Base-by-base conservation (phyloP, 75 land plant species). In the Larix kaempferi region DNA sequence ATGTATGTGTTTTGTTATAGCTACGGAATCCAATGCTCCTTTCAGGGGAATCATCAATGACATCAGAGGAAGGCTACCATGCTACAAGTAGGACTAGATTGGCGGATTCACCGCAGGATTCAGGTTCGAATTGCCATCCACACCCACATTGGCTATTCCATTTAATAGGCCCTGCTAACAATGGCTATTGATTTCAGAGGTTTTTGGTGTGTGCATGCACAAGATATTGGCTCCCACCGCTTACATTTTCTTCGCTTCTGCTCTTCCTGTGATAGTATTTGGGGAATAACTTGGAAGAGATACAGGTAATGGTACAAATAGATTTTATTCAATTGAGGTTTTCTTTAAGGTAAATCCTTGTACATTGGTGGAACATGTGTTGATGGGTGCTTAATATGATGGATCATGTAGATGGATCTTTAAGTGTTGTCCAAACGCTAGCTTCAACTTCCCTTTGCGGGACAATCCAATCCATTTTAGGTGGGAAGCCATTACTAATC, bases 171-270 rank as follows among this genome's bases (percentile, higher is more conserved):
- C 54, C 12, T 49, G 54, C 54, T 49, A 49, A 49, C 54, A 49
- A 49, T 49, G 54, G 54, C 12, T 49, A 49, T 49, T 49, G 54
- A 49, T 49, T 49, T 49, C 11, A 10, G 54, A 49, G 54, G 11
- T 49, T 49, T 49, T 49, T 49, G 54, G 54, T 49, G 54, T 49
- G 54, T 10, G 10, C 10, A 49, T 49, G 54, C 54, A 49, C 78
- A 95, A 97, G 81, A 95, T 95, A 58, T 84, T 95, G 71, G 98
- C 94, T 55, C 97, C 98, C 41, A 95, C 94, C 23, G 77, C 86
- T 3, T 95, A 95, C 61, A 95, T 95, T 57, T 94, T 95, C 79
- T 95, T 95, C 78, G 98, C 98, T 29, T 94, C 98, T 49, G 98
- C 98, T 13, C 89, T 95, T 78, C 98, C 98, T 57, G 98, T 95